These are phyloP conservation scores for Xeromyces bisporus DNA, from an alignment of 495 filamentous ascomycete genomes.

Conservation along the genomic window DNA sequence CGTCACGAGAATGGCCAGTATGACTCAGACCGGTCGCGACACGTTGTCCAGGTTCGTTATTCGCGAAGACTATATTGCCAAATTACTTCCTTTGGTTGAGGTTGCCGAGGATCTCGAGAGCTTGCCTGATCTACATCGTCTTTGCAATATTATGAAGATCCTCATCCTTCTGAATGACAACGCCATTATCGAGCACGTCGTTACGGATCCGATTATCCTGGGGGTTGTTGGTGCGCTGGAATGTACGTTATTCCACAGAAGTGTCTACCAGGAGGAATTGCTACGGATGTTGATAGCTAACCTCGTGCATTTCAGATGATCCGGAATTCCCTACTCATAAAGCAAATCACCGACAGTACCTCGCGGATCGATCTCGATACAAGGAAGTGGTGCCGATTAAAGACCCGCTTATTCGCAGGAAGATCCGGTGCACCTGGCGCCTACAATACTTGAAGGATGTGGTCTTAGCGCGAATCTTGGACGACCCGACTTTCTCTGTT, in stretches of 20 bases:
- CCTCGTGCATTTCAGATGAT: conserved; percentile 40
- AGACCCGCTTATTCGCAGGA: conserved; percentile 59
- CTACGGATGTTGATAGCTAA: conserved; percentile 2
- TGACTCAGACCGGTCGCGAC: conserved; percentile 62
- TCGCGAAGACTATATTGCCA: conserved; percentile 67
- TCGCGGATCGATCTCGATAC: conserved; percentile 72
- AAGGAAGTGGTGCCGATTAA: conserved; percentile 93
- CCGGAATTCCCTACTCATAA: conserved; percentile 98
- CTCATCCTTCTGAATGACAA: conserved; percentile 90
- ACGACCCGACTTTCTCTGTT: conserved; percentile 94
- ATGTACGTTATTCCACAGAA: conserved; percentile 39
- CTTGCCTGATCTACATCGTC: conserved; percentile 62
- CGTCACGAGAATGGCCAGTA: conserved; percentile 57
- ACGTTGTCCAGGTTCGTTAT: conserved; percentile 80
- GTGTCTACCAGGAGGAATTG: background rate
- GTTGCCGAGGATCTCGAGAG: conserved; percentile 85
- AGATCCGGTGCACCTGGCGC: conserved; percentile 92
- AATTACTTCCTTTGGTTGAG: conserved; percentile 68
- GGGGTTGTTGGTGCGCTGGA: conserved; percentile 93
- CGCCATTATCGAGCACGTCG: conserved; percentile 79
- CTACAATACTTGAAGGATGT: conserved; percentile 98
- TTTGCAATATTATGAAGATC: conserved; percentile 97
- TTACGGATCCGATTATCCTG: conserved; percentile 73
- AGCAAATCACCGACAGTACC: conserved; percentile 89
- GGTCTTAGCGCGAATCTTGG: conserved; percentile 84